phyloP scores from a whole-genome alignment of 1,139 yeast species.

The Blastobotrys persicus region DNA sequence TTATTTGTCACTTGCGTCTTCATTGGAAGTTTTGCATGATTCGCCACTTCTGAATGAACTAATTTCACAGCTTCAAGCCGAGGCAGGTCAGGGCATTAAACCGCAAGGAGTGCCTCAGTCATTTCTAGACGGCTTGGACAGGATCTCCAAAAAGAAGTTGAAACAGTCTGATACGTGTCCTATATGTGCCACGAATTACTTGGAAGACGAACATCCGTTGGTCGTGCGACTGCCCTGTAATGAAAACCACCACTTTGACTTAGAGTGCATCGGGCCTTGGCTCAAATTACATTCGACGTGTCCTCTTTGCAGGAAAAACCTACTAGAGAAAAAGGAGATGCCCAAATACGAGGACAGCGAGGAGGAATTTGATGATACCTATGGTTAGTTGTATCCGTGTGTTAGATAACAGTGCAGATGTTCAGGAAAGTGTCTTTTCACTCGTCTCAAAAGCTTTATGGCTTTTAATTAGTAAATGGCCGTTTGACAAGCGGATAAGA shows the following conservation, averaged over 20 bases:
- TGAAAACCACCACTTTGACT: slow-evolving; percentile 68
- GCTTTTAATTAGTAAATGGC: too few species aligned
- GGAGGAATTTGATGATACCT: slow-evolving; percentile 74
- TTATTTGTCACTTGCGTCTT: slow-evolving; percentile 20
- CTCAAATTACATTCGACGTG: slow-evolving; percentile 74
- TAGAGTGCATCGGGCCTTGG: slow-evolving; percentile 94
- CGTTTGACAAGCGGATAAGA: too few species aligned
- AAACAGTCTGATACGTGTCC: slow-evolving; percentile 69
- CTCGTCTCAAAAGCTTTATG: too few species aligned
- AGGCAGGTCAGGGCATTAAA: slow-evolving; percentile 17
- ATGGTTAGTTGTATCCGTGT: slow-evolving; percentile 48
- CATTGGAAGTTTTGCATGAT: slow-evolving; percentile 19
- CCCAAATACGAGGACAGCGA: slow-evolving; percentile 55
- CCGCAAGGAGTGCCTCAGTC: slow-evolving; percentile 62
- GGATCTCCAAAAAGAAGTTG: slow-evolving; percentile 55
- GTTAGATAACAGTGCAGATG: too few species aligned
- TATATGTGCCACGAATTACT: slow-evolving; percentile 72
- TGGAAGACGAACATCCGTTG: slow-evolving; percentile 74
- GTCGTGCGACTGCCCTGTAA: slow-evolving; percentile 80
- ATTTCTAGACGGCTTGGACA: slow-evolving; percentile 70
- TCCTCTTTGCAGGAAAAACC: slow-evolving; percentile 80
- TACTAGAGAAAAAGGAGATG: slow-evolving; percentile 49
- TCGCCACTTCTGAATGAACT: slow-evolving; percentile 26
- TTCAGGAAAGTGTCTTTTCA: too few species aligned
- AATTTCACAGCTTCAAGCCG: slow-evolving; percentile 21